These are phyloP conservation scores for Ceratocystis smalleyi DNA, from an alignment of 2,329 filamentous ascomycete species.

Conservation along the genomic window DNA sequence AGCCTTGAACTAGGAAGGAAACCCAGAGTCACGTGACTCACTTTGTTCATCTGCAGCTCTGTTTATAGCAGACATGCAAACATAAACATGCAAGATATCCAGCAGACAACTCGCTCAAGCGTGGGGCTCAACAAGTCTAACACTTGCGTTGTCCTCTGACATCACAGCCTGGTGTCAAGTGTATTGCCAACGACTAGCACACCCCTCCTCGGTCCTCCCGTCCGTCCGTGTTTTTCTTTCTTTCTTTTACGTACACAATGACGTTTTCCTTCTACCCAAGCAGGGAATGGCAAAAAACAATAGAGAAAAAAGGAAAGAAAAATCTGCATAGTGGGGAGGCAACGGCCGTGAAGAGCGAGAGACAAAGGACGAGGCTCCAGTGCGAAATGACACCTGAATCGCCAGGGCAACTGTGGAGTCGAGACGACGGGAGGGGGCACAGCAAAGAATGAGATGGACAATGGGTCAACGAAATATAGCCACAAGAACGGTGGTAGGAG, in stretches of 20 bases:
- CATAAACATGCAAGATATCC: too few relatives aligned
- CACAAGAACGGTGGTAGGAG: background rate
- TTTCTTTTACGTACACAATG: conserved; percentile 2
- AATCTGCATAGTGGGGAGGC: background rate
- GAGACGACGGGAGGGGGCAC: background rate
- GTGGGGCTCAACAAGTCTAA: too few relatives aligned
- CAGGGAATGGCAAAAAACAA: background rate
- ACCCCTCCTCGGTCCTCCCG: background rate
- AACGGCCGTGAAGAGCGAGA: background rate
- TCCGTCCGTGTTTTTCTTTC: background rate
- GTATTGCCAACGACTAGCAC: background rate
- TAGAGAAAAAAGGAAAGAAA: background rate
- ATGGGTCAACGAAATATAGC: background rate
- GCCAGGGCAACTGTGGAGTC: background rate
- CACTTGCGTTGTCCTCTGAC: too few relatives aligned
- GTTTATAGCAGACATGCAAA: too few relatives aligned
- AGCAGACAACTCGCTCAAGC: too few relatives aligned
- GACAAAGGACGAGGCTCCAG: too few relatives aligned
- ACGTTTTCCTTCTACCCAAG: background rate
- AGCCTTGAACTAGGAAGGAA: too few relatives aligned
- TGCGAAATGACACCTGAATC: background rate
- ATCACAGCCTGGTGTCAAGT: too few relatives aligned
- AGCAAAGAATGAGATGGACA: background rate
- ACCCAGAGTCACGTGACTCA: too few relatives aligned
- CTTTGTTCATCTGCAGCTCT: too few relatives aligned